Conservation (phyloP, 2,329 filamentous ascomycete genomes). For the Tetracladium maxilliforme region DNA sequence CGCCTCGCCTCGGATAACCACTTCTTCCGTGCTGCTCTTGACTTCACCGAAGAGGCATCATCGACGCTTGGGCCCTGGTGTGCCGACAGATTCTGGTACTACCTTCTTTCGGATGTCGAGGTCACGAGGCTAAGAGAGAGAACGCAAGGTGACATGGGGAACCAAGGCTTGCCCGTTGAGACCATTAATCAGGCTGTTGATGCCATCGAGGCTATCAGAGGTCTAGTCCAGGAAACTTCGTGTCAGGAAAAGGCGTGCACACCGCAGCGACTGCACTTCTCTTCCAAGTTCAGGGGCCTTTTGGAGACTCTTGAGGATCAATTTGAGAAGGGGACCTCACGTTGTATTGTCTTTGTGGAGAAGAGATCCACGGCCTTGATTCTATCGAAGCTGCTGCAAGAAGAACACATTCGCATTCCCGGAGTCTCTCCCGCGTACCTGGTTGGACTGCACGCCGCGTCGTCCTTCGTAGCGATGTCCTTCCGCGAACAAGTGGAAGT, state of each 20-base stretch:
- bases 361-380: constrained; percentile 64
- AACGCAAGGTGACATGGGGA: too few species aligned
- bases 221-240: too few species aligned
- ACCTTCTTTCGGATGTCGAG: constrained; percentile 50
- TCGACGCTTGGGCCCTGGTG: constrained; percentile 70
- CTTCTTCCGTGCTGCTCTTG: constrained; percentile 40
- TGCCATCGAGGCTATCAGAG: too few species aligned
- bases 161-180: too few species aligned
- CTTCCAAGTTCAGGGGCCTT: constrained; percentile 58
- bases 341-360: constrained; percentile 80
- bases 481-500: constrained; percentile 61
- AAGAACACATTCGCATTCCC: constrained; percentile 37
- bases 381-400: constrained; percentile 51
- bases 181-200: constrained; percentile 8
- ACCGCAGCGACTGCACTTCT: constrained; percentile 36
- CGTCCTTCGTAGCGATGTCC: constrained; percentile 23
- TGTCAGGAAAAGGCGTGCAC: too few species aligned
- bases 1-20: constrained; percentile 21
- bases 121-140: constrained; percentile 43
- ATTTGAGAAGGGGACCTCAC: constrained; percentile 41
- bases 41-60: constrained; percentile 41
- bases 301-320: constrained; percentile 42
- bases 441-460: too few species aligned
- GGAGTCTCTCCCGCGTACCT: too few species aligned
- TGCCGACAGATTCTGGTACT: constrained; percentile 66